Evolutionary conservation across 2,329 filamentous ascomycete species (phyloP).

Genomic region (Aspergillus unguis): DNA sequence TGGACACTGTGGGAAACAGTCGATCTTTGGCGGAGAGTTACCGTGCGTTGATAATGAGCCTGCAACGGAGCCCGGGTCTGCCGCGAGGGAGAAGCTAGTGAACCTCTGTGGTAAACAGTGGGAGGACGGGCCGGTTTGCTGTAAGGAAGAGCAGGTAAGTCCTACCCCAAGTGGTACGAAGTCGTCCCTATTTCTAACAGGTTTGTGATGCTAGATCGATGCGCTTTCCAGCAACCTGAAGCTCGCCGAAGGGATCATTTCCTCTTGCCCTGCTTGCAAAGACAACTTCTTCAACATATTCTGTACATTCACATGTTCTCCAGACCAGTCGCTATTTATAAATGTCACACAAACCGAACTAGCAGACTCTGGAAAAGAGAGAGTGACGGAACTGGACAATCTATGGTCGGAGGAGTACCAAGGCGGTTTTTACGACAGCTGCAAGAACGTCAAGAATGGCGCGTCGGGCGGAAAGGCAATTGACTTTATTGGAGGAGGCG

Average conservation of each 20-base stretch:
- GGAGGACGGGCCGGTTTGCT: conserved; percentile 81
- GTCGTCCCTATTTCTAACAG: background rate
- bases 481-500: conserved; percentile 91
- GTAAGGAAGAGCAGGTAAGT: conserved; percentile 67
- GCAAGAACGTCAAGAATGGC: conserved; percentile 98
- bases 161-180: no score
- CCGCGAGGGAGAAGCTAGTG: conserved; percentile 73
- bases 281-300: conserved; percentile 98
- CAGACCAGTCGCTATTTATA: conserved; percentile 90
- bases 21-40: conserved; percentile 82
- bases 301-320: conserved; percentile 97
- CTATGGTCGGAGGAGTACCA: conserved; percentile 81
- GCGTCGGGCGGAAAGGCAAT: conserved; percentile 91
- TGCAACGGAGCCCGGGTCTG: conserved; percentile 69
- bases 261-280: conserved; percentile 93
- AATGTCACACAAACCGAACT: conserved; percentile 76
- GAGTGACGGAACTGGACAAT: conserved; percentile 90
- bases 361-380: conserved; percentile 51
- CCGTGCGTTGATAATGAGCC: conserved; percentile 89
- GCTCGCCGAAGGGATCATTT: conserved; percentile 82
- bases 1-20: conserved; percentile 86
- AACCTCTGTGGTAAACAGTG: conserved; percentile 84
- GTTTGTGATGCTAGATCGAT: conserved; percentile 56
- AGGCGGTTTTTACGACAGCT: conserved; percentile 88
- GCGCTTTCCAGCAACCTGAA: conserved; percentile 79